Base-by-base conservation (phyloP, 2,329 filamentous ascomycete species). In the Neofusicoccum sp. region DNA sequence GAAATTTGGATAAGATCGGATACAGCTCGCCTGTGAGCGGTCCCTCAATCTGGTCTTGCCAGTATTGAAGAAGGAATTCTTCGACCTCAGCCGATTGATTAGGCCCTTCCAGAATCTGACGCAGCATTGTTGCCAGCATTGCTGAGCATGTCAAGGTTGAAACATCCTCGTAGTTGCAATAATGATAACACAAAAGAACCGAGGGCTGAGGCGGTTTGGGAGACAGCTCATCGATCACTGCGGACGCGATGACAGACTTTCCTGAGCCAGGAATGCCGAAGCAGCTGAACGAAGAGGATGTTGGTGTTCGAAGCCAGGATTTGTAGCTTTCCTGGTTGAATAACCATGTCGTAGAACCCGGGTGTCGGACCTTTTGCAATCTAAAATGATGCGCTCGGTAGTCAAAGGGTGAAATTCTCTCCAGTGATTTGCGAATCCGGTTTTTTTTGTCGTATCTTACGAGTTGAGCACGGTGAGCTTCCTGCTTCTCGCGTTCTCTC, bases 261-360 rank as follows among this genome's bases (percentile, higher is more conserved):
- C 66, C 65, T 8, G 67, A 67, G 1, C 65, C 67, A 0, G 65
- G 67, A 24, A 69, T 70, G 2, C 65, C 66, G 45, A 65, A 70
- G 36, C 62, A 67, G 16, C 60, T 65, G 1, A 69, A 38, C 36
- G 62, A 67, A n/a, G 59, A 48, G 1, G 66, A 65, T 0, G 3
- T 16, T 14, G 48, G 24, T 1, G 61, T 48, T 20, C 14, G 5
- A 1, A 53, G 12, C 66, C 65, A 68, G 3, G 45, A n/a, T 11
- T 31, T 11, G 36, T 61, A 67, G 4, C 34, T 9, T 4, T 34
- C 20, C 8, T 62, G 16, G 5, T 45, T 34, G 20, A 61, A 60
- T 7, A 68, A 4, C 66, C 67, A 68, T 5, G 9, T 47, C 20
- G 62, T 63, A 9, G 67, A 65, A 0, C 66, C 64, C 20, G 62